phyloP scores from a whole-genome alignment of 73 alveolate genomes.

The Diophrys sp. region DNA sequence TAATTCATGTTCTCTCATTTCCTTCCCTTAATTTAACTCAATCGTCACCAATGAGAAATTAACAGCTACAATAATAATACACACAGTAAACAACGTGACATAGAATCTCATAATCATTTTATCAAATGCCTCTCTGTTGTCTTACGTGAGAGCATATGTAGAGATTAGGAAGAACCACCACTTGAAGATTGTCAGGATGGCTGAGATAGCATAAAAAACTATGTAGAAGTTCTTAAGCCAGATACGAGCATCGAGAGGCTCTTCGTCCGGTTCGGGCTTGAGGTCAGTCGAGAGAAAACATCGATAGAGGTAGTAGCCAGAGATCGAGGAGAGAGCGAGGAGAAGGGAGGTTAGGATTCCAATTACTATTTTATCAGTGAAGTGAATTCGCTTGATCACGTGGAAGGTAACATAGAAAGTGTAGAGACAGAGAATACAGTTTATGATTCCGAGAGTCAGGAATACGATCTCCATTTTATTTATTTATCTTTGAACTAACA shows the following conservation, averaged over 20 bases:
- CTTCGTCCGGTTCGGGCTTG: no score
- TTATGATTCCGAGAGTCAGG: not conserved
- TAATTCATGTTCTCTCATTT: not conserved
- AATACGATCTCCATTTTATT: not conserved
- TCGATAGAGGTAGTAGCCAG: not conserved
- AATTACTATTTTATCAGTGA: not conserved
- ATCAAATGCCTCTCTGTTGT: not conserved
- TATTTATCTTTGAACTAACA: conserved; percentile 49
- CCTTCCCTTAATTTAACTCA: not conserved
- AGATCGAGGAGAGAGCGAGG: not conserved
- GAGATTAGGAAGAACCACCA: conserved; percentile 1
- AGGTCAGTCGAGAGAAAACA: not conserved
- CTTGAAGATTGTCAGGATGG: not conserved
- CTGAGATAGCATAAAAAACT: not conserved
- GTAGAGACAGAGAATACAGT: not conserved
- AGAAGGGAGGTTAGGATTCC: not conserved
- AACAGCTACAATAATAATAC: not conserved
- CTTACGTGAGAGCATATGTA: not conserved
- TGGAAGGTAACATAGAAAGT: not conserved
- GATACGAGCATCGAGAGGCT: not conserved
- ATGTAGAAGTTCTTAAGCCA: not conserved
- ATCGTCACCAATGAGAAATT: not conserved
- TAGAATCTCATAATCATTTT: not conserved
- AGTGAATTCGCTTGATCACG: not conserved
- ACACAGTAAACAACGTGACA: not conserved